Conservation (phyloP, 1,284 basidiomycete species). For the Tetrapyrgos nigripes region DNA sequence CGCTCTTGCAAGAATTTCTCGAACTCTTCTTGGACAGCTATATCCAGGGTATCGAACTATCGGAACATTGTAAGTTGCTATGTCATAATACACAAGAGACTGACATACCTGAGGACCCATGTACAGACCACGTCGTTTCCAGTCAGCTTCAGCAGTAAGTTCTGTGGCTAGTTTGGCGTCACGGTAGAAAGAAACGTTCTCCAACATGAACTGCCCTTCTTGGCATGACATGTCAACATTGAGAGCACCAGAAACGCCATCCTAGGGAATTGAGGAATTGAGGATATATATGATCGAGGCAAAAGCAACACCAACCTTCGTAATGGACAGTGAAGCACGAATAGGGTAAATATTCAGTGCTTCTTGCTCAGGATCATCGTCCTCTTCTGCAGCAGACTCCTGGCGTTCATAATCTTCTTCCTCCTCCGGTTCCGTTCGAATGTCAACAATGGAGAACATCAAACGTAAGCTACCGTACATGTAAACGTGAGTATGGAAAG, state of each 20-base stretch:
- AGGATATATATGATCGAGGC: constrained; percentile 7
- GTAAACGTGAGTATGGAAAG: background rate
- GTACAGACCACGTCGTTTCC: constrained; percentile 90
- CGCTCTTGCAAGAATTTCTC: constrained; percentile 86
- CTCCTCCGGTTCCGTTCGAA: constrained; percentile 48
- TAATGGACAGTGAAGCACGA: constrained; percentile 82
- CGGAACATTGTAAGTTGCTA: background rate
- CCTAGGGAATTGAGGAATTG: constrained; percentile 33
- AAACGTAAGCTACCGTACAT: constrained; percentile 64
- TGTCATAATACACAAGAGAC: constrained; percentile 2
- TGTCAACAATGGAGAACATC: constrained; percentile 86
- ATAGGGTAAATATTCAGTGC: constrained; percentile 65
- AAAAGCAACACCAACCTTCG: constrained; percentile 66
- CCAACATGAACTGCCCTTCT: constrained; percentile 85
- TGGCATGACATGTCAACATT: constrained; percentile 85
- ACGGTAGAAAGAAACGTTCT: constrained; percentile 89
- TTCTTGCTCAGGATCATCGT: constrained; percentile 47
- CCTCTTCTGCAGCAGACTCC: constrained; percentile 40
- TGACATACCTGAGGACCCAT: constrained; percentile 83
- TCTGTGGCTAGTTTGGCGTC: constrained; percentile 79
- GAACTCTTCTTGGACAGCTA: constrained; percentile 86
- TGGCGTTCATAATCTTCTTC: constrained; percentile 33
- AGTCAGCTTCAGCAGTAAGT: constrained; percentile 90
- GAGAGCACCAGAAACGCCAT: constrained; percentile 64
- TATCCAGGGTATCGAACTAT: constrained; percentile 91